Evolutionary conservation across 1,139 yeast genomes (phyloP).

Genomic region (Pichia sp.): DNA sequence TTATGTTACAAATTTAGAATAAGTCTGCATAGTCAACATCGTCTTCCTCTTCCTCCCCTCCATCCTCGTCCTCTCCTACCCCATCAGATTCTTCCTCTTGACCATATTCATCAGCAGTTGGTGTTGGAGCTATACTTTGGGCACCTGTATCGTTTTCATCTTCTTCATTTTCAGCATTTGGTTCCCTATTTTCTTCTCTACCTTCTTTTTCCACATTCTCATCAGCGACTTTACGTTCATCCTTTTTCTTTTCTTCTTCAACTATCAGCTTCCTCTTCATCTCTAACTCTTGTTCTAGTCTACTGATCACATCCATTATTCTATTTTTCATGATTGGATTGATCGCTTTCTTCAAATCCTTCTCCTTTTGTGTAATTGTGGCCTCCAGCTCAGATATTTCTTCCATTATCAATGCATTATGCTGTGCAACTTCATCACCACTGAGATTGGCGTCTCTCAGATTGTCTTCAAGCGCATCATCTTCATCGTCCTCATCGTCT

Average conservation of each 20-base stretch:
- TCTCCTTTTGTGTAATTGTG: conserved; percentile 69
- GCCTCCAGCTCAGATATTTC: conserved; percentile 78
- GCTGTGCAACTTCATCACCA: conserved; percentile 45
- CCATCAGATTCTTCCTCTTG: conserved; percentile 28
- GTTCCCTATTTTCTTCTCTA: conserved; percentile 23
- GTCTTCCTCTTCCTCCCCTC: conserved; percentile 22
- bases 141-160: too few relatives aligned
- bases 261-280: conserved; percentile 67
- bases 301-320: conserved; percentile 71
- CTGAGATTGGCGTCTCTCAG: conserved; percentile 21
- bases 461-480: conserved; percentile 41
- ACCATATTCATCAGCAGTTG: conserved; percentile 28
- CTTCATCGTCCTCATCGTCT: conserved; percentile 43
- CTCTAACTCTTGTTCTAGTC: conserved; percentile 77
- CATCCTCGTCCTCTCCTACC: conserved; percentile 8
- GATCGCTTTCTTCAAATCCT: conserved; percentile 68
- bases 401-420: conserved; percentile 70
- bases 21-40: not conserved
- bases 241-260: conserved; percentile 22
- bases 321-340: conserved; percentile 86
- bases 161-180: conserved; percentile 24
- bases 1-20: not conserved
- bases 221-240: conserved; percentile 16
- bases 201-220: conserved; percentile 24
- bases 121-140: too few relatives aligned